Evolutionary conservation across 78 protist species (phyloP).

Genomic region (Isochrysis galbana): DNA sequence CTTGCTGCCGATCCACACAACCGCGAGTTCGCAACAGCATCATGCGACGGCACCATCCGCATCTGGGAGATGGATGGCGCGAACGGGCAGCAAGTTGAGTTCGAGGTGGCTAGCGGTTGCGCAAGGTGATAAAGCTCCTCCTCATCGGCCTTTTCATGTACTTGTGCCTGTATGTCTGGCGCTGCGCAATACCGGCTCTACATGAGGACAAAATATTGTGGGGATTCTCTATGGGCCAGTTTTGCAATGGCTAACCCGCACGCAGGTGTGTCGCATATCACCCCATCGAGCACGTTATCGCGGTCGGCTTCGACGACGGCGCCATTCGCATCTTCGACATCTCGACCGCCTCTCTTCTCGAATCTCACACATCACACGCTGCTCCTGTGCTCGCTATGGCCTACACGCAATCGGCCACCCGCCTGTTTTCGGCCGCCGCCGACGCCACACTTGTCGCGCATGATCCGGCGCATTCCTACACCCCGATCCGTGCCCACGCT

Average conservation of each 20-base stretch:
- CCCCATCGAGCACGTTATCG: not conserved
- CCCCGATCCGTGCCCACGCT: not conserved
- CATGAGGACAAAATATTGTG: no score
- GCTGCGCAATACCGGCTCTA: no score
- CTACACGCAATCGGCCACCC: not conserved
- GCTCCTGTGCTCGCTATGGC: not conserved
- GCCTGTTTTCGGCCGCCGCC: slow-evolving; percentile 1
- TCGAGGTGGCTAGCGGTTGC: not conserved
- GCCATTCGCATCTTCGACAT: slow-evolving; percentile 21
- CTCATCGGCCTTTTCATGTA: no score
- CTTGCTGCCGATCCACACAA: not conserved
- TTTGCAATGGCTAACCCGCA: no score
- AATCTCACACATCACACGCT: not conserved
- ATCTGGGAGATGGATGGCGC: not conserved
- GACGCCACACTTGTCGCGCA: not conserved
- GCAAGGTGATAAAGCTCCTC: no score
- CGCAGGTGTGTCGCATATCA: not conserved
- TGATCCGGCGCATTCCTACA: not conserved
- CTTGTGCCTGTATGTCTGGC: no score
- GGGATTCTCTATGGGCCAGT: no score
- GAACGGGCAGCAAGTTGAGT: slow-evolving; percentile 2
- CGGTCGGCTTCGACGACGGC: slow-evolving; percentile 14
- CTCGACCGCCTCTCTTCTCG: not conserved
- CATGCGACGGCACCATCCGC: slow-evolving; percentile 3
- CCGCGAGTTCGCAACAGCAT: slow-evolving; percentile 19